These are phyloP conservation scores for Yamadazyma triangularis DNA, from an alignment of 1,139 yeast genomes.

Conservation along the genomic window DNA sequence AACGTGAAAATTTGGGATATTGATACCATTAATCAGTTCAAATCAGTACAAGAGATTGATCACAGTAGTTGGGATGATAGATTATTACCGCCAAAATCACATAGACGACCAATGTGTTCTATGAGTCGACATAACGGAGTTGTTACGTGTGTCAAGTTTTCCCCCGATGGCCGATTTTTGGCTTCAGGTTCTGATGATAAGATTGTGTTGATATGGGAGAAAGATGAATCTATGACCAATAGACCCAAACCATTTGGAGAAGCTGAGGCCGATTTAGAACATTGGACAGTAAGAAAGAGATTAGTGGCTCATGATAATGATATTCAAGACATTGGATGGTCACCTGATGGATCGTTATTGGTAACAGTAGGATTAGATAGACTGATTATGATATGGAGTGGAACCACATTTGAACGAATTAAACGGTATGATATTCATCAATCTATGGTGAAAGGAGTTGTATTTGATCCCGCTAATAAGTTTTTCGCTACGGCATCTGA, in stretches of 20 bases:
- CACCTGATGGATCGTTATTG: conserved; percentile 84
- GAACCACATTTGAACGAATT: conserved; percentile 82
- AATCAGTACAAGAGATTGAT: conserved; percentile 9
- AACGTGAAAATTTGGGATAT: conserved; percentile 90
- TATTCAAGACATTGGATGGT: conserved; percentile 97
- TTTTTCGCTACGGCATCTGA: conserved; percentile 97
- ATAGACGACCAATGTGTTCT: conserved; percentile 61
- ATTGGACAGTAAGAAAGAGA: conserved; percentile 90
- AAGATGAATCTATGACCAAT: conserved; percentile 58
- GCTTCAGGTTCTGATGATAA: conserved; percentile 97
- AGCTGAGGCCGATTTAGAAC: conserved; percentile 67
- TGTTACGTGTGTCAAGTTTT: conserved; percentile 86
- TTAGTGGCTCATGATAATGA: conserved; percentile 96
- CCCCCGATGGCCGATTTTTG: conserved; percentile 84
- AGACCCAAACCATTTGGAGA: conserved; percentile 45
- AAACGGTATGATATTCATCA: conserved; percentile 90
- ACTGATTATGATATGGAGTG: conserved; percentile 91
- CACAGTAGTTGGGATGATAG: conserved; percentile 7
- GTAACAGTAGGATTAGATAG: conserved; percentile 95
- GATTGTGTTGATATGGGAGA: conserved; percentile 88
- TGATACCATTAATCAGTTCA: conserved; percentile 25
- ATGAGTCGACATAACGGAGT: conserved; percentile 91
- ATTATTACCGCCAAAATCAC: conserved; percentile 29
- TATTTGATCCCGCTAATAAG: conserved; percentile 96
- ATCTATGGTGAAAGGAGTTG: conserved; percentile 93